phyloP scores from a whole-genome alignment of 345 rosid species.

The Kernera saxatilis region DNA sequence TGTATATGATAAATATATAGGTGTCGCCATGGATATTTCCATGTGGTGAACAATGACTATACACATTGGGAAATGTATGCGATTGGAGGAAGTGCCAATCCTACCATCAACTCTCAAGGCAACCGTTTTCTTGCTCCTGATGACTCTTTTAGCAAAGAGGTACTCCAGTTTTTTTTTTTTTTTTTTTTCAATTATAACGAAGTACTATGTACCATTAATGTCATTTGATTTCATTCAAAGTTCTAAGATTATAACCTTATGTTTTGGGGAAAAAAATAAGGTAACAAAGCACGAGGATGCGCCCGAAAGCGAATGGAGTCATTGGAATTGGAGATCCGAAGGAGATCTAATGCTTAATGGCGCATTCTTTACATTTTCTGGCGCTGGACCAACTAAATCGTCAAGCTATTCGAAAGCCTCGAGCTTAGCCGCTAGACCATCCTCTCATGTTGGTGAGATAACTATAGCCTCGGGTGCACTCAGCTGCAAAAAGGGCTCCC shows the following conservation, averaged over 20 bases:
- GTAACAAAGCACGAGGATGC: constrained; percentile 80
- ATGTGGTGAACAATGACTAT: constrained; percentile 90
- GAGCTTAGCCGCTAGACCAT: constrained; percentile 71
- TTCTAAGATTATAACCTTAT: not conserved
- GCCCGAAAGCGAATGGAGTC: constrained; percentile 54
- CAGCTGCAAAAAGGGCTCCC: constrained; percentile 54
- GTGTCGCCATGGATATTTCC: constrained; percentile 80
- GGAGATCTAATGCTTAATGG: constrained; percentile 70
- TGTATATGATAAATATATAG: constrained; percentile 23
- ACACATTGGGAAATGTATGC: constrained; percentile 94
- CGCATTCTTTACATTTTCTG: constrained; percentile 62
- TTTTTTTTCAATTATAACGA: not conserved
- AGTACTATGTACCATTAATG: not conserved
- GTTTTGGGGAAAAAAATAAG: constrained; percentile 11
- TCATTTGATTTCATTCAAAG: not conserved
- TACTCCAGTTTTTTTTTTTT: not conserved
- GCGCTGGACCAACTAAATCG: constrained; percentile 49
- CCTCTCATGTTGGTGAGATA: constrained; percentile 55
- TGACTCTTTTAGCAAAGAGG: constrained; percentile 58
- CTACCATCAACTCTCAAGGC: constrained; percentile 88
- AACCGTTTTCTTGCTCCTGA: constrained; percentile 69
- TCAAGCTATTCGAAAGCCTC: constrained; percentile 78
- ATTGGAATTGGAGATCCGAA: constrained; percentile 82
- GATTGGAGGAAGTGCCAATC: constrained; percentile 76
- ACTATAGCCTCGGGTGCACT: constrained; percentile 59